Evolutionary conservation across 2,329 filamentous ascomycete species (phyloP).

Genomic region (Ramularia endophylla): DNA sequence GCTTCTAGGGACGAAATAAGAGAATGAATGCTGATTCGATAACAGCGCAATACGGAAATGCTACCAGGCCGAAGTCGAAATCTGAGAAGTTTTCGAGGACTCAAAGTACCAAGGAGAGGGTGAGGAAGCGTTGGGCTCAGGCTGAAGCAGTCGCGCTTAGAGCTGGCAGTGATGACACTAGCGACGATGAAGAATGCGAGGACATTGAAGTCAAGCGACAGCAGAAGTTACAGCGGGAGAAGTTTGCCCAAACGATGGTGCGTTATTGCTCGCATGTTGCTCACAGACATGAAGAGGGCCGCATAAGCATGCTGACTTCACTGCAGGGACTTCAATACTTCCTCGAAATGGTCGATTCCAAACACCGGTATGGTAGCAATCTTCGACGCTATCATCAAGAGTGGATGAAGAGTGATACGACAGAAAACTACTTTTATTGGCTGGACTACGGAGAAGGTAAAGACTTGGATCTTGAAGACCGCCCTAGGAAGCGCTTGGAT

Average conservation of each 20-base stretch:
- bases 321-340: conserved; percentile 68
- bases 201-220: conserved; percentile 30
- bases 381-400: conserved; percentile 73
- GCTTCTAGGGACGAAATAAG: conserved; percentile 17
- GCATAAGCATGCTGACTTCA: too few relatives aligned
- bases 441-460: conserved; percentile 75
- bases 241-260: conserved; percentile 66
- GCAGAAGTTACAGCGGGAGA: conserved; percentile 52
- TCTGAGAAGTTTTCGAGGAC: conserved; percentile 28
- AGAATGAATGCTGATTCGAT: conserved; percentile 16
- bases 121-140: conserved; percentile 69
- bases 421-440: conserved; percentile 94
- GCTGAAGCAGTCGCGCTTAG: conserved; percentile 63
- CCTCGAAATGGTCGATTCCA: conserved; percentile 63
- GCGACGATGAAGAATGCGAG: conserved; percentile 32
- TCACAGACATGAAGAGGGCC: too few relatives aligned
- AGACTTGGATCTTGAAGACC: conserved; percentile 61
- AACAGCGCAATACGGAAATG: conserved; percentile 48
- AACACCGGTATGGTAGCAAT: conserved; percentile 83
- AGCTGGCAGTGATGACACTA: conserved; percentile 61
- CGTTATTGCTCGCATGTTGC: too few relatives aligned
- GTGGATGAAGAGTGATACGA: conserved; percentile 72
- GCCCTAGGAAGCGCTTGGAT: conserved; percentile 68
- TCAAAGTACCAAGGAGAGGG: conserved; percentile 7
- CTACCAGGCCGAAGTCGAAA: conserved; percentile 42